Base-by-base conservation (phyloP, 2,329 filamentous ascomycete genomes). In the Bertia moriformis region DNA sequence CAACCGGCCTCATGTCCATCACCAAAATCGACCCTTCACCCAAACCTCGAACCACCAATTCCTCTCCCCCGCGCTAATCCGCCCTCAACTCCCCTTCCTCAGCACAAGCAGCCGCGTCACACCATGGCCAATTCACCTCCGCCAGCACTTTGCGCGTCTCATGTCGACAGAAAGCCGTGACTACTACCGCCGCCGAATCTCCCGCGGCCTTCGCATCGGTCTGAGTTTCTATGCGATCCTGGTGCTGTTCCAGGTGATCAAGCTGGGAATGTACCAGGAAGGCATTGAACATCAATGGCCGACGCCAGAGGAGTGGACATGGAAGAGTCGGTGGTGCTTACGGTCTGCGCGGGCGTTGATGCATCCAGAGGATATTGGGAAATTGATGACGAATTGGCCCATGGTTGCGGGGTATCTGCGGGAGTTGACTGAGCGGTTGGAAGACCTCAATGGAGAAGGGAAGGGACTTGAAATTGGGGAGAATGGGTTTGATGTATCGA, bases 281-380 rank as follows among this genome's bases (percentile, higher is more conserved):
- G 63, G 69, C 43, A 65, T 84, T 35, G 87, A 95, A 60, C 70
- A 79, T 37, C 65, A 71, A 39, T 84, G 79, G 53, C 87, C 87
- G 0, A 88, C 85, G 1, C 88, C 89, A 1, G 70, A 73, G 18
- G 88, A 93, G 54, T 95, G 88, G 86, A 64, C 64, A 0, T 81
- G 77, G 56, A 60, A 74, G 45, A 84, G 81, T 36, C 68, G 86
- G 18, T 73, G 81, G 58, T 65, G 69, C 29, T 67, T 83, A 44
- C 71, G 85, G 30, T 69, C 72, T 38, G 82, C 32, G 32, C 66
- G 69, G 48, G 71, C 69, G 40, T 66, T 71, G 38, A 69, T 73
- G 44, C 10, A 35, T 15, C 32, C 32, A 7, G 32, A 72, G 10
- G 62, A 70, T n/a, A 65, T 62, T 18, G 65, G 67, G 17, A 59